Evolutionary conservation across 2,329 filamentous ascomycete species (phyloP).

Genomic region (Balansia obtecta): DNA sequence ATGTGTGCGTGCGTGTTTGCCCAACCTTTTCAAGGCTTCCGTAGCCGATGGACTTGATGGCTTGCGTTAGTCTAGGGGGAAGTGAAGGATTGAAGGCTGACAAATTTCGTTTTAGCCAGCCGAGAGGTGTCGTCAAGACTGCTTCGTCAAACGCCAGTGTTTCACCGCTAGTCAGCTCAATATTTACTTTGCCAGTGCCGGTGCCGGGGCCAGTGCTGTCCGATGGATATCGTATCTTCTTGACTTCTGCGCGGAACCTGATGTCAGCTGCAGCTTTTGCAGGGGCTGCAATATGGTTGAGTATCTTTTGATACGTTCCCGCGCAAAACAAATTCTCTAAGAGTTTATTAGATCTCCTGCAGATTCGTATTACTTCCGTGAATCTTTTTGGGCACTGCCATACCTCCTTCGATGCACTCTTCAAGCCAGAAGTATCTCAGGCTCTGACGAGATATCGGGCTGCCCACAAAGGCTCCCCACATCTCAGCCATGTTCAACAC

Average conservation of each 20-base stretch:
- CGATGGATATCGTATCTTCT: conserved; percentile 25
- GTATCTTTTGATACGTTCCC: conserved; percentile 45
- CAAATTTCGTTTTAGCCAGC: conserved; percentile 52
- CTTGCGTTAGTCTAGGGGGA: conserved; percentile 41
- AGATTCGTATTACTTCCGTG: neutral
- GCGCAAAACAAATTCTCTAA: conserved; percentile 49
- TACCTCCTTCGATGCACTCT: conserved; percentile 61
- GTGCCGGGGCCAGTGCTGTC: conserved; percentile 9
- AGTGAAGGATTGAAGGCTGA: conserved; percentile 49
- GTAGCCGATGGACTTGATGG: conserved; percentile 54
- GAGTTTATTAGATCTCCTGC: neutral
- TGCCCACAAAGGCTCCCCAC: conserved; percentile 63
- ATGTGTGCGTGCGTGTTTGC: no score
- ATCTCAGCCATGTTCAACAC: conserved; percentile 44
- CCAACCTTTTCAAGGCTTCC: conserved; percentile 58
- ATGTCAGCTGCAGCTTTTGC: conserved; percentile 43
- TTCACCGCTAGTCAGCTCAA: conserved; percentile 31
- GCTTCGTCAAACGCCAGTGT: conserved; percentile 50
- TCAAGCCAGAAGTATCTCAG: conserved; percentile 69
- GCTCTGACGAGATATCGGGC: conserved; percentile 50
- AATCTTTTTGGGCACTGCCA: conserved; percentile 7
- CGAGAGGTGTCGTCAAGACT: conserved; percentile 55
- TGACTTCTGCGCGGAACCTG: conserved; percentile 34
- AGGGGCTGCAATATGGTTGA: conserved; percentile 45
- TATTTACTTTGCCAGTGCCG: conserved; percentile 21